Evolutionary conservation across 768 basidiomycete genomes (phyloP), one percentile per base, ranked within the genome.

Genomic region (Boletus rufocinnamomeus): DNA sequence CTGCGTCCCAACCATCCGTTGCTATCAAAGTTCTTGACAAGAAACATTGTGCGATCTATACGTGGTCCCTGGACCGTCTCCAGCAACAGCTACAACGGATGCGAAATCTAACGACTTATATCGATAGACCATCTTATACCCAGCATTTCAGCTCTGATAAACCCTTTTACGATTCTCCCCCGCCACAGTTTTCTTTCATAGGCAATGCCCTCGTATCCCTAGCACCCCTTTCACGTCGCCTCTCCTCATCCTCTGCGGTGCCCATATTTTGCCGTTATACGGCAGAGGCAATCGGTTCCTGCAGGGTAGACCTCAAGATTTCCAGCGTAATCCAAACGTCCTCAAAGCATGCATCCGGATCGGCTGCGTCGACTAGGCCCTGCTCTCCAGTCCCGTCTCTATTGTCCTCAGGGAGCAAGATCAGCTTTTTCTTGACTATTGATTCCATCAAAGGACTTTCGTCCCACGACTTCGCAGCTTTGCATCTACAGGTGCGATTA

Each of bases 191-290:
- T 72, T 96, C 94, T 8, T 96, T 95, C 72, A 87, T 99, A 56
- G 97, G 95, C 56, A 89, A 91, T 65, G 89, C 91, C 1, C 75
- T 91, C 32, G 79, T 95, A 54, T 91, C 92, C 16, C 80, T 99
- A 27, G 85, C 89, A 0, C 87, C 94, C 2, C 80, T 98, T 47
- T 86, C 85, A 14, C 86, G 92, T 43, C 81, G 85, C 54, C 76
- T 92, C 38, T 88, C 91, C 3, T 89, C 87, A 1, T 80, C 82
- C 3, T 86, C 85, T n/a, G 83, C 81, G 0, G 84, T 91, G 17
- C 94, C 95, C 1, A 94, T 99, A 68, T 93, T 93, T 72, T 96
- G 93, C 69, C 86, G 91, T 34, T 96, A 95, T 68, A 97, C 95
- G 1, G 83, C 93, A 48, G 96, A 98, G 70, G 95, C 95, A 2